Conservation (phyloP, 2,329 filamentous ascomycete species). For the Claviceps sorghi region DNA sequence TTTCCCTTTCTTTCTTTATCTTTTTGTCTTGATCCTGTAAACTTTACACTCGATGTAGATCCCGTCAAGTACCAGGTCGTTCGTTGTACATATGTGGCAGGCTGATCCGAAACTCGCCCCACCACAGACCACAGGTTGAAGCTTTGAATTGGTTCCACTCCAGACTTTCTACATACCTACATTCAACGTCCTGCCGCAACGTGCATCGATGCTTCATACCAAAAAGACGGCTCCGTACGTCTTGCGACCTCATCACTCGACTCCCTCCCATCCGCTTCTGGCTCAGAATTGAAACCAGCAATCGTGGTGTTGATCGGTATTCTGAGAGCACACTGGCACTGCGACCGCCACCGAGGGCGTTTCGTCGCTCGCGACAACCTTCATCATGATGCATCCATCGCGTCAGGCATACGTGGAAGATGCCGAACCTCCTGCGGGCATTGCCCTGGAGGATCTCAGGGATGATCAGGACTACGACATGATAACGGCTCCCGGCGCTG, state of each 20-base stretch:
- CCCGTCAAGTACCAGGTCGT: too few species aligned
- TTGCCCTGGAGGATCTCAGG: conserved; percentile 36
- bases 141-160: neutral
- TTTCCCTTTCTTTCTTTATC: neutral
- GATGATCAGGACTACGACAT: conserved; percentile 76
- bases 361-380: neutral
- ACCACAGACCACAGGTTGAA: neutral
- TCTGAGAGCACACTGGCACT: neutral
- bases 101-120: neutral
- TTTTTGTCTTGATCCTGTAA: neutral
- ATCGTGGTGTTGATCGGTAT: neutral
- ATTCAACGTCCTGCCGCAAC: neutral
- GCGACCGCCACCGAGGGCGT: neutral
- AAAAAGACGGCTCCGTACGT: neutral
- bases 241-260: neutral
- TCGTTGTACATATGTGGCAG: too few species aligned
- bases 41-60: neutral
- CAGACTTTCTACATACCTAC: neutral
- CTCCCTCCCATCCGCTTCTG: too few species aligned
- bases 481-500: conserved; percentile 50
- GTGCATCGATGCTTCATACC: neutral
- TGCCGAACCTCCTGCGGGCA: conserved; percentile 39
- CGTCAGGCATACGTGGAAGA: conserved; percentile 93
- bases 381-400: conserved; percentile 65
- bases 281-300: neutral